phyloP scores from a whole-genome alignment of 768 basidiomycete species.

The Tulasnella sp. region DNA sequence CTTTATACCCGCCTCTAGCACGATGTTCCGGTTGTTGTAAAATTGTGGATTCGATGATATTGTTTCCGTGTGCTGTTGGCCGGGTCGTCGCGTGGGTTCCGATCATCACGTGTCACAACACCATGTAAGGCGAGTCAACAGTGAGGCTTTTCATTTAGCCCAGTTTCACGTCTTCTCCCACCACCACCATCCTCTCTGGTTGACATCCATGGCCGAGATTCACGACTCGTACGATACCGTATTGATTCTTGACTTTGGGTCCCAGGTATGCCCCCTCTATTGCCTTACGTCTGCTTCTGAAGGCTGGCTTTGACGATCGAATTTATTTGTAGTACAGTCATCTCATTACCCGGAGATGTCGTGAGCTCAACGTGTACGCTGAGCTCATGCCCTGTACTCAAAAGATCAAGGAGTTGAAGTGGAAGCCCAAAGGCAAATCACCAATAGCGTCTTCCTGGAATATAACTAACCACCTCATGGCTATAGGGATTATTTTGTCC shows the following conservation, averaged over 20 bases:
- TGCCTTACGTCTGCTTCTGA: no score
- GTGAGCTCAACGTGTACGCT: conserved; percentile 94
- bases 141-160: no score
- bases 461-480: neutral
- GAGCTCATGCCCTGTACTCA: conserved; percentile 96
- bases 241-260: conserved; percentile 93
- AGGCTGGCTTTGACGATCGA: neutral
- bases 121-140: no score
- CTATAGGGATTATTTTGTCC: conserved; percentile 80
- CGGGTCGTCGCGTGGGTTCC: no score
- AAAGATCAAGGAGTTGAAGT: conserved; percentile 71
- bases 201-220: conserved; percentile 63
- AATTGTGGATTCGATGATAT: no score
- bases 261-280: conserved; percentile 49
- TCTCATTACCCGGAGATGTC: conserved; percentile 92
- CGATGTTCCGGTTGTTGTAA: no score
- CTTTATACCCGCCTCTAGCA: no score
- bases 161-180: no score
- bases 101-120: no score
- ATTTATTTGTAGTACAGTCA: conserved; percentile 66
- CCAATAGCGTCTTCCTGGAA: neutral
- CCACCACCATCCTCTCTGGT: neutral
- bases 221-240: conserved; percentile 94
- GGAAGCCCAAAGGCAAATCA: conserved; percentile 80
- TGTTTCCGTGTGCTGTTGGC: no score